Evolutionary conservation across 2,329 filamentous ascomycete genomes (phyloP), one percentile per base, ranked within the genome.

Genomic region (Talaromyces funiculosus): DNA sequence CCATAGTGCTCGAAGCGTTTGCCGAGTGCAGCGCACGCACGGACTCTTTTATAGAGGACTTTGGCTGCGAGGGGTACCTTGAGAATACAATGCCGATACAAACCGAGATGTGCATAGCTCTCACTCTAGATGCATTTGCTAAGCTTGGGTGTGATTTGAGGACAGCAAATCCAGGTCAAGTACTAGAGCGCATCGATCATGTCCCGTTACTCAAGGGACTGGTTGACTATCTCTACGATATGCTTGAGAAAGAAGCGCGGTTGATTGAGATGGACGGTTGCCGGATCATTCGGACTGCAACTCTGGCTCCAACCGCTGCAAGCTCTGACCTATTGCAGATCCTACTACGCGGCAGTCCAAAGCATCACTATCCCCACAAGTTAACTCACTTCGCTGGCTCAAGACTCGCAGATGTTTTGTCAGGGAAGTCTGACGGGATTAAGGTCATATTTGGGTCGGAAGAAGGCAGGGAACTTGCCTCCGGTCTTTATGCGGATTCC

Each of bases 371-470:
- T 1, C 67, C 70, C 2, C 71, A 70, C 31, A 65, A 62, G 12
- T 62, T 71, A 2, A 63, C 65, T 1, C 65, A 62, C n/a, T 67
- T 62, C 33, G 65, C 66, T 1, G 69, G 68, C 0, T 61, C 53
- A 14, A 58, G 57, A 5, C 59, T 72, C 3, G 67, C 65, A 0
- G 68, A 71, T 0, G 77, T 73, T 55, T 67, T 81, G 0, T 65
- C 64, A 0, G 78, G 78, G 0, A 57, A 63, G 0, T 62, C 61
- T 0, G 75, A 81, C 51, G 68, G 71, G 3, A 33, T 81, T 0
- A 58, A 66, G 1, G 53, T 81, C 1, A 62, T 81, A 1, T 81
- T 81, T 38, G 68, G 69, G 0, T 68, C 67, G 26, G 60, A 61
- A 9, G 57, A 64, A 3, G 67, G 66, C 10, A 64, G 67, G 0